Conservation (phyloP, 148 eudicot species). For the Beta vulgaris region DNA sequence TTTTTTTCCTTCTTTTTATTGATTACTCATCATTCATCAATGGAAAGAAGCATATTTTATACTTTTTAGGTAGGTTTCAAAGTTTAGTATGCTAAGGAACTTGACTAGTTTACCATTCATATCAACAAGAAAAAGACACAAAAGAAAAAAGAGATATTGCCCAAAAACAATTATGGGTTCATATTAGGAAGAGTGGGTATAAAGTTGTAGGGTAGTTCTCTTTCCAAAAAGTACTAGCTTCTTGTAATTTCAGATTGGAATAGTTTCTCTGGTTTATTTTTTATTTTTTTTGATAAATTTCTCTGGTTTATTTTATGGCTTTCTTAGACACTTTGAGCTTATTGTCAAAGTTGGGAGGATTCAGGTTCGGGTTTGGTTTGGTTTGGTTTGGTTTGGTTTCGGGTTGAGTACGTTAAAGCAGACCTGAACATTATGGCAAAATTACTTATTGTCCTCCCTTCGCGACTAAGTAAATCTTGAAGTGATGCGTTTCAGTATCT, state of each 20-base stretch:
- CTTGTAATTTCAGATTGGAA: not conserved
- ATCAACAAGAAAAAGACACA: not conserved
- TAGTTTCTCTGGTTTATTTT: not conserved
- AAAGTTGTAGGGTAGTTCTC: no score
- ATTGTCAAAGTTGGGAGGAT: not conserved
- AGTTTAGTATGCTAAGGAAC: not conserved
- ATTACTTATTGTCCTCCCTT: no score
- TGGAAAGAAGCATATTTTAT: not conserved
- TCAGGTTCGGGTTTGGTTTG: not conserved
- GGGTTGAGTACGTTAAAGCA: no score
- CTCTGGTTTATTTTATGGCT: not conserved
- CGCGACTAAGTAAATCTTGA: not conserved
- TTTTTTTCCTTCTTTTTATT: not conserved
- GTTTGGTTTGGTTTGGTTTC: not conserved
- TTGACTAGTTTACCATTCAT: not conserved
- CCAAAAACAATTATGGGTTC: not conserved
- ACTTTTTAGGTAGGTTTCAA: slow-evolving; percentile 5
- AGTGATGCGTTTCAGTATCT: not conserved
- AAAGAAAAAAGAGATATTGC: not conserved
- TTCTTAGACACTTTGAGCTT: no score
- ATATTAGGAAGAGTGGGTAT: not conserved
- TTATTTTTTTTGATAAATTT: no score
- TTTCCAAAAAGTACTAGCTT: not conserved
- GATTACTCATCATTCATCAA: not conserved
- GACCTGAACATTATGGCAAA: no score